phyloP scores from a whole-genome alignment of 257 asterid species.

The Agastache rugosa region DNA sequence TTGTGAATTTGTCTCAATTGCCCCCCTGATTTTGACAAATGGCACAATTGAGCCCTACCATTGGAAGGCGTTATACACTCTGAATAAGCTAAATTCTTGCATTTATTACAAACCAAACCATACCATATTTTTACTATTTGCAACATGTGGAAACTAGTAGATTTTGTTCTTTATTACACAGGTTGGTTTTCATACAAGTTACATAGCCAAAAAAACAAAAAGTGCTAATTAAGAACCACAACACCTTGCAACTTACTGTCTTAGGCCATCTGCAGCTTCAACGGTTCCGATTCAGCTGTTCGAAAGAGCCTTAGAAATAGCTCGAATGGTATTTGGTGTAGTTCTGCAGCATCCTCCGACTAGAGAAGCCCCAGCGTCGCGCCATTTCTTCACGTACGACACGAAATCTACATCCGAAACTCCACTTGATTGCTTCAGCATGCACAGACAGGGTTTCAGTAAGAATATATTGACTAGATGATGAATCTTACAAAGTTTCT shows the following conservation, averaged over 20 bases:
- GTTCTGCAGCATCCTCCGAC: slow-evolving; percentile 94
- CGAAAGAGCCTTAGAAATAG: slow-evolving; percentile 60
- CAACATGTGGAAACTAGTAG: background rate
- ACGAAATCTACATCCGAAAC: slow-evolving; percentile 62
- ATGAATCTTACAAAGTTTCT: background rate
- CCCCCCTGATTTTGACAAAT: too few relatives aligned
- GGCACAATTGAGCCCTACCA: too few relatives aligned
- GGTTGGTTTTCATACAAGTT: slow-evolving; percentile 18
- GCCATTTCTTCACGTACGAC: slow-evolving; percentile 79
- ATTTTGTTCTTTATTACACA: slow-evolving; percentile 1
- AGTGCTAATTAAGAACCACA: background rate
- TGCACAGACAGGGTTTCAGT: background rate
- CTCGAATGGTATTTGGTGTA: slow-evolving; percentile 75
- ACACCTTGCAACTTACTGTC: background rate
- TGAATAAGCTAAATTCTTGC: too few relatives aligned
- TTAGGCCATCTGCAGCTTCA: background rate
- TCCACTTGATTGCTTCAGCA: slow-evolving; percentile 59
- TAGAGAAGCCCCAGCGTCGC: slow-evolving; percentile 77
- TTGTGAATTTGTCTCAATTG: too few relatives aligned
- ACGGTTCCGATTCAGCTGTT: slow-evolving; percentile 18
- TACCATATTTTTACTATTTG: too few relatives aligned
- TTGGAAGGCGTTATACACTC: too few relatives aligned
- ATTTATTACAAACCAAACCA: too few relatives aligned
- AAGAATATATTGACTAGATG: background rate
- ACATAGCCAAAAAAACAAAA: background rate